phyloP scores from a whole-genome alignment of 257 asterid species.

The Lycium ferocissimum region DNA sequence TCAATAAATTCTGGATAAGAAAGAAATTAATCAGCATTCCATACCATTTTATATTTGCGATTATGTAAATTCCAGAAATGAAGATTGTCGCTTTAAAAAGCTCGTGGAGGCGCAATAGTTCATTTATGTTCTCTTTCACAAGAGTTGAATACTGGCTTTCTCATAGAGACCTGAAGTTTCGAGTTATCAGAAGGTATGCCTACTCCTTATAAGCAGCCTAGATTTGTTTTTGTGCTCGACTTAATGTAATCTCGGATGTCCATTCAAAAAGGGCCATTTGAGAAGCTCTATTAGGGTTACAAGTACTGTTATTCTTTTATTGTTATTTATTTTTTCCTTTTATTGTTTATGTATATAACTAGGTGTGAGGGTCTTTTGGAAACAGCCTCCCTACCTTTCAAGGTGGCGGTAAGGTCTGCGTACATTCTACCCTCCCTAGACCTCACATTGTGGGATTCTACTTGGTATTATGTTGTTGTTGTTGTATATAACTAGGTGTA shows the following conservation, averaged over 20 bases:
- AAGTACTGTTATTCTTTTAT: not conserved
- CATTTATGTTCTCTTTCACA: not conserved
- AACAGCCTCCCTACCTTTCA: no score
- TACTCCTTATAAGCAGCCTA: not conserved
- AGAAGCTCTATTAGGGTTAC: not conserved
- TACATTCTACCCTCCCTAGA: no score
- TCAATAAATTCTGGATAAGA: not conserved
- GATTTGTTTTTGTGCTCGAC: not conserved
- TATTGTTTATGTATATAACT: not conserved
- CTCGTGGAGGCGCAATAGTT: not conserved
- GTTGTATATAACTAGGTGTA: not conserved
- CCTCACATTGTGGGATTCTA: no score
- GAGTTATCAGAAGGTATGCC: not conserved
- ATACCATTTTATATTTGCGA: not conserved
- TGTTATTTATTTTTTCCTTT: not conserved
- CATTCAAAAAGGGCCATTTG: not conserved
- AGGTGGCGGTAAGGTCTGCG: no score
- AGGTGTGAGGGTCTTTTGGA: no score
- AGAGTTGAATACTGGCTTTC: not conserved
- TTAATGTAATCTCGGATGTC: not conserved
- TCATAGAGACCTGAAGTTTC: not conserved
- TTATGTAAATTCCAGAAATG: not conserved
- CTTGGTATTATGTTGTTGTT: no score
- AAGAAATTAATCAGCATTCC: not conserved
- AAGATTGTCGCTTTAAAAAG: not conserved